Base-by-base conservation (phyloP, 2,329 filamentous ascomycete species). In the Aspergillus sp. region DNA sequence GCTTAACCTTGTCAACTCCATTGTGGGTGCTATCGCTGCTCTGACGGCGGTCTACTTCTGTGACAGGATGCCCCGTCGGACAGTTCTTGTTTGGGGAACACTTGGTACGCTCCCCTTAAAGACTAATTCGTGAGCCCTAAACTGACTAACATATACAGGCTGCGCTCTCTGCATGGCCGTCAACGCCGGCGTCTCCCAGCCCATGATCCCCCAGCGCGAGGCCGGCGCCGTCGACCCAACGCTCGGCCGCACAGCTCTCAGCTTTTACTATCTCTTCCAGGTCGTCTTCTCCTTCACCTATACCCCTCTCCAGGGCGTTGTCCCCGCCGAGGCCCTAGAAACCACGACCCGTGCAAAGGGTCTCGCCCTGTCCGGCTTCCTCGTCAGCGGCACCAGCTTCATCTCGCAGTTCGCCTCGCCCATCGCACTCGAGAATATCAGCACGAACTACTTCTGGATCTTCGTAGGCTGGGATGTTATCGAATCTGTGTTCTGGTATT, bases 241-340 rank as follows among this genome's bases (percentile, higher is more conserved):
- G 3, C 79, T 77, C 57, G 80, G 66, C 41, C 70, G 76, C 59
- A 77, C 77, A 15, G 79, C 77, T 4, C 69, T 81, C 43, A 77
- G 78, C 3, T 77, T 77, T 19, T 81, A 81, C 68, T 81, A 81
- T 64, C 66, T 82, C 15, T 80, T 82, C 72, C 80, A 80, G 65
- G 67, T 80, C 27, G 69, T 80, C 57, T 81, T 79, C 68, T 80
- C 79, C 3, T 81, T 81, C 62, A 79, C 78, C 41, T 81, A 81
- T 64, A 81, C 79, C 2, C 79, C 80, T 1, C 74, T 82, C 12
- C 79, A 82, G 60, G 78, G 75, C 56, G 76, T 80, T 44, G 75
- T 80, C 41, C 78, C 79, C 2, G 75, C 77, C 27, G 79, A 82
- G 59, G 77, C 78, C 3, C 71, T 82, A 33, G 79, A 80, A 63